Percentiles rank a stretch among this genome's conserved stretches.
These are phyloP conservation scores for Sclerotinia trifoliorum DNA, from an alignment of 2,329 filamentous ascomycete genomes.

Conservation along the genomic window DNA sequence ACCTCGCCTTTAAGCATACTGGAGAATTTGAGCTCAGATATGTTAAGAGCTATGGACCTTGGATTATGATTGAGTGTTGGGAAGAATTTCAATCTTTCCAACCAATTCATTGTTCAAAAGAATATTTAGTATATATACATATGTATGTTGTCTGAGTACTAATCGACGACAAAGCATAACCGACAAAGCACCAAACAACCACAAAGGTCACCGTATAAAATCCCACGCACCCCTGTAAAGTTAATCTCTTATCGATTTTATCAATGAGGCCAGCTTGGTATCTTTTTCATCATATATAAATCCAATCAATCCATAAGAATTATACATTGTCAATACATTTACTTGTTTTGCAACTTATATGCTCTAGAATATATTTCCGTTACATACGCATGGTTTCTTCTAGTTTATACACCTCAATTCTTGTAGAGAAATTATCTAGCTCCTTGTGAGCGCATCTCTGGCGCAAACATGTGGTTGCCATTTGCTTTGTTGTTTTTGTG, in stretches of 20 bases:
- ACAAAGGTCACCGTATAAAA: background rate
- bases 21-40: too few species aligned
- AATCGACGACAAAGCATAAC: too few species aligned
- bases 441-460: conserved; percentile 28
- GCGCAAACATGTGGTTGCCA: conserved; percentile 50
- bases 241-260: conserved; percentile 15
- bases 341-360: conserved; percentile 11
- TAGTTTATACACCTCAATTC: conserved; percentile 6
- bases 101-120: too few species aligned
- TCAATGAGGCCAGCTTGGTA: conserved; percentile 26
- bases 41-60: too few species aligned
- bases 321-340: conserved; percentile 11
- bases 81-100: background rate
- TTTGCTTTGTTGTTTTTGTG: conserved; percentile 54
- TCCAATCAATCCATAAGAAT: background rate
- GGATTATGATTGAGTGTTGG: too few species aligned
- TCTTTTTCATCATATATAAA: conserved; percentile 19
- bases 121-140: background rate
- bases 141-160: too few species aligned
- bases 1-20: too few species aligned
- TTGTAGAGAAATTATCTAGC: conserved; percentile 18
- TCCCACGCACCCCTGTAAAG: background rate
- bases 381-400: conserved; percentile 12
- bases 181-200: background rate
- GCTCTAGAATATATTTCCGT: background rate